A percentile compares a stretch with the other conserved stretches of the same genome.
phyloP scores from a whole-genome alignment of 1,139 yeast genomes.

The Geotrichum citri-aurantii region DNA sequence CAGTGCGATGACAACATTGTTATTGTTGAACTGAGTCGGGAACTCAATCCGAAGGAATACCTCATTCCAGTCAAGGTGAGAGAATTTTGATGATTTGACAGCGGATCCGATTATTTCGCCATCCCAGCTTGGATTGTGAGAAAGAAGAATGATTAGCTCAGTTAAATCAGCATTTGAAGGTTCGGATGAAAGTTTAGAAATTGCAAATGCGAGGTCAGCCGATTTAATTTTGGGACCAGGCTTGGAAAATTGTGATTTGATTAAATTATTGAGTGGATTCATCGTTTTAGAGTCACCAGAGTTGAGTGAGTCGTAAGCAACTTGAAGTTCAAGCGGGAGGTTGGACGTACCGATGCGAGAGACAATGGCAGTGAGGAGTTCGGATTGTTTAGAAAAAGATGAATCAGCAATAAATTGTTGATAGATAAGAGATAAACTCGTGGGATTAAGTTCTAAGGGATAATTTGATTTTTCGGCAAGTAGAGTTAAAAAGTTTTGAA shows the following conservation, averaged over 20 bases:
- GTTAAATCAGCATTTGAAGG: constrained; percentile 15
- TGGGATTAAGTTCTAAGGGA: background rate
- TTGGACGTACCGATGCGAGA: constrained; percentile 7
- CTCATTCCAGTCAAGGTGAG: constrained; percentile 14
- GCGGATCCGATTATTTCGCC: constrained; percentile 17
- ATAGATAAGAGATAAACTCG: background rate
- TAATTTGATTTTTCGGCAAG: constrained; percentile 4
- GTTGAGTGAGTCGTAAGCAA: background rate
- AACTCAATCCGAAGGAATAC: constrained; percentile 7
- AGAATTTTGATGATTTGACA: constrained; percentile 4
- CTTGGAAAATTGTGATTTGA: constrained; percentile 7
- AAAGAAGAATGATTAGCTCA: constrained; percentile 14
- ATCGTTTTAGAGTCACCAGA: constrained; percentile 3
- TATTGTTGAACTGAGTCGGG: constrained; percentile 9
- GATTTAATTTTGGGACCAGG: constrained; percentile 4
- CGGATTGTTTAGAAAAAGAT: background rate
- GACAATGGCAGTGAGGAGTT: constrained; percentile 7
- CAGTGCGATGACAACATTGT: constrained; percentile 5
- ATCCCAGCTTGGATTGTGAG: constrained; percentile 15
- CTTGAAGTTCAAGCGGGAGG: constrained; percentile 12
- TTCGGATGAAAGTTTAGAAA: constrained; percentile 7
- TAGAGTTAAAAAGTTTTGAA: background rate
- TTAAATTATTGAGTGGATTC: constrained; percentile 10
- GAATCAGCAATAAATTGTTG: constrained; percentile 4
- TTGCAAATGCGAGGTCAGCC: constrained; percentile 6